phyloP scores from a whole-genome alignment of 768 basidiomycete genomes.

The Imleria badia region DNA sequence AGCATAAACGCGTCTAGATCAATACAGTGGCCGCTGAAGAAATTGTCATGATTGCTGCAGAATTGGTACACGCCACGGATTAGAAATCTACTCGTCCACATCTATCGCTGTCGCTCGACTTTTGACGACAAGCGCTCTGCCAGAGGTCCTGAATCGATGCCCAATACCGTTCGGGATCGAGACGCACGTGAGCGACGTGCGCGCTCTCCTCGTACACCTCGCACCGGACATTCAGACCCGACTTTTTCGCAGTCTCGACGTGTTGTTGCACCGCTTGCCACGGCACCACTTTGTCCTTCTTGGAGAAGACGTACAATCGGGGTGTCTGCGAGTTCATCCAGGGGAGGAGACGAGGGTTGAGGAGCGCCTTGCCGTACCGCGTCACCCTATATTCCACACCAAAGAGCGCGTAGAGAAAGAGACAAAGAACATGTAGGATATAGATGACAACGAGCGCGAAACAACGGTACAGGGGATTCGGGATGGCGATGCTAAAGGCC shows the following conservation, averaged over 20 bases:
- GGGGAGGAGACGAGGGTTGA: constrained; percentile 28
- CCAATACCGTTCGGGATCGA: constrained; percentile 32
- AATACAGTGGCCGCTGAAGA: too few species aligned
- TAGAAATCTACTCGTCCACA: too few species aligned
- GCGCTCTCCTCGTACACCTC: constrained; percentile 35
- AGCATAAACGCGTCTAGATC: too few species aligned
- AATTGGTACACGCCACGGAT: too few species aligned
- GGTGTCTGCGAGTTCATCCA: constrained; percentile 34
- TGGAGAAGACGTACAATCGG: constrained; percentile 37
- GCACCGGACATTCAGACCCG: constrained; percentile 26
- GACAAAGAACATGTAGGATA: constrained; percentile 9
- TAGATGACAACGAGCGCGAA: constrained; percentile 15
- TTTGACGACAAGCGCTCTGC: constrained; percentile 12
- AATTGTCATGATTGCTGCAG: too few species aligned
- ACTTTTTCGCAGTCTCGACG: constrained; percentile 19
- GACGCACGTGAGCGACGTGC: constrained; percentile 36
- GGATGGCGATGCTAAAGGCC: constrained; percentile 23
- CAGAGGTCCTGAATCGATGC: constrained; percentile 22
- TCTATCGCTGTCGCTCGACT: neutral
- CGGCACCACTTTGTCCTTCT: constrained; percentile 31
- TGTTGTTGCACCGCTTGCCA: constrained; percentile 28
- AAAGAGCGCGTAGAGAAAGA: constrained; percentile 11
- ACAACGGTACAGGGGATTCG: constrained; percentile 19
- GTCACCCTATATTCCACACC: constrained; percentile 14
- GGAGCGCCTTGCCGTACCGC: constrained; percentile 11